A percentile compares a stretch with the other conserved stretches of the same genome.
phyloP scores from a whole-genome alignment of 1,284 basidiomycete species.

The Puccinia horiana region DNA sequence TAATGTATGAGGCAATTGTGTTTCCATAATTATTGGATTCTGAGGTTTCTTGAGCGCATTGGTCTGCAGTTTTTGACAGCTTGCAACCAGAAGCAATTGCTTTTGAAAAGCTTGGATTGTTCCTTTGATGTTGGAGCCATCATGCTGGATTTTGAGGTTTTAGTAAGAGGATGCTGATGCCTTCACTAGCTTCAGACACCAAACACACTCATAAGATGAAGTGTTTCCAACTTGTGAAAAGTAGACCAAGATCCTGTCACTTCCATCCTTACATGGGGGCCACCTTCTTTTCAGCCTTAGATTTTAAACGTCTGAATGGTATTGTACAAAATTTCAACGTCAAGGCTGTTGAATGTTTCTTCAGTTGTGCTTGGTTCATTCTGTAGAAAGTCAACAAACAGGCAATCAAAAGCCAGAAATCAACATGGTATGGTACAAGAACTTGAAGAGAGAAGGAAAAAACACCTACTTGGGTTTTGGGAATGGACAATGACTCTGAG shows the following conservation, averaged over 20 bases:
- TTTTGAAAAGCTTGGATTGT: not conserved
- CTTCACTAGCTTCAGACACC: not conserved
- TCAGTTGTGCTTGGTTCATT: too few species aligned
- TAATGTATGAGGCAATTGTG: not conserved
- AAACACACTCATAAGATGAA: not conserved
- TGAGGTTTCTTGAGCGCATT: not conserved
- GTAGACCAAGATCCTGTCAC: not conserved
- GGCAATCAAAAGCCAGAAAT: too few species aligned
- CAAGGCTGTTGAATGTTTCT: too few species aligned
- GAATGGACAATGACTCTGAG: too few species aligned
- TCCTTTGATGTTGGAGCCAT: slow-evolving; percentile 12
- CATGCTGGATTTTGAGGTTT: slow-evolving; percentile 15
- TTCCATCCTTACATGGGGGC: slow-evolving; percentile 3
- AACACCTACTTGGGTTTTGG: too few species aligned
- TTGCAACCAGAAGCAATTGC: not conserved
- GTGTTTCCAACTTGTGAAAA: not conserved
- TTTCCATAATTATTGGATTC: not conserved
- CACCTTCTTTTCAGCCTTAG: not conserved
- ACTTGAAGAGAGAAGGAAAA: too few species aligned
- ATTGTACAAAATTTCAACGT: too few species aligned
- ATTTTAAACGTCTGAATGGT: too few species aligned
- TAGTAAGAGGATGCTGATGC: not conserved
- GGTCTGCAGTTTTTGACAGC: not conserved
- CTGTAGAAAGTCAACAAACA: too few species aligned
- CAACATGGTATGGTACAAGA: too few species aligned